Percentiles rank a stretch among this genome's conserved stretches.
Evolutionary conservation across 1,284 basidiomycete genomes (phyloP).

Genomic region (Pyrrhoderma lamaoense): DNA sequence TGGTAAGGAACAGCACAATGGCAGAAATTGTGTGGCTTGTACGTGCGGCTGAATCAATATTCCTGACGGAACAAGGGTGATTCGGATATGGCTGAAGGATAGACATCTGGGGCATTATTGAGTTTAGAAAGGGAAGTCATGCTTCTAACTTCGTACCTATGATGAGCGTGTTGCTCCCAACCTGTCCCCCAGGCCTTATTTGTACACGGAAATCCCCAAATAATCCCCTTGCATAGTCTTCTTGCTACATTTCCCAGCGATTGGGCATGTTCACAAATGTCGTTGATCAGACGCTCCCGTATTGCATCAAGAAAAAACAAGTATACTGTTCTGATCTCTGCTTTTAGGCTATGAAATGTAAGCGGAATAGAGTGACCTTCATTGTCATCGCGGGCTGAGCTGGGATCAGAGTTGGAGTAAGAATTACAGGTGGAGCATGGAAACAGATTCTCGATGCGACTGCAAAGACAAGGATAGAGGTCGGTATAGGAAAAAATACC

Average conservation of each 20-base stretch:
- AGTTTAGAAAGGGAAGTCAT: neutral
- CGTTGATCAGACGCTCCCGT: conserved; percentile 45
- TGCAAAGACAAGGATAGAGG: conserved; percentile 42
- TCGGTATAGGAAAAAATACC: conserved; percentile 20
- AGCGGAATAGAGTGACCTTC: neutral
- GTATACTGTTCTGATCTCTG: conserved; percentile 39
- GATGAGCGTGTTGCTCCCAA: conserved; percentile 49
- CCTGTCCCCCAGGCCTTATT: conserved; percentile 52
- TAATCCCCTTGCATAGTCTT: conserved; percentile 39
- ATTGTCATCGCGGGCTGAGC: neutral
- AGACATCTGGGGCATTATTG: conserved; percentile 38
- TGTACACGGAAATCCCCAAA: conserved; percentile 39
- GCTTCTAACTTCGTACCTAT: conserved; percentile 41
- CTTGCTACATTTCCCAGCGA: conserved; percentile 34
- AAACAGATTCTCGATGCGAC: conserved; percentile 33
- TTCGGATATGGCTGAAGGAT: conserved; percentile 51
- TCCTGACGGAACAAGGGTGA: conserved; percentile 41
- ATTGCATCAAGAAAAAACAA: conserved; percentile 39
- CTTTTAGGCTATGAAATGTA: conserved; percentile 35
- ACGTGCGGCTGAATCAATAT: conserved; percentile 57
- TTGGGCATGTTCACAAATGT: conserved; percentile 38
- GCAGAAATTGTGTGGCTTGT: conserved; percentile 44
- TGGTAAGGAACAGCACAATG: conserved; percentile 35
- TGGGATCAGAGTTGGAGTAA: conserved; percentile 24
- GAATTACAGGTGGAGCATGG: conserved; percentile 35